Percentiles rank a stretch among this genome's conserved stretches.
phyloP scores from a whole-genome alignment of 2,329 filamentous ascomycete species.

The Teratosphaeria zuluensis region DNA sequence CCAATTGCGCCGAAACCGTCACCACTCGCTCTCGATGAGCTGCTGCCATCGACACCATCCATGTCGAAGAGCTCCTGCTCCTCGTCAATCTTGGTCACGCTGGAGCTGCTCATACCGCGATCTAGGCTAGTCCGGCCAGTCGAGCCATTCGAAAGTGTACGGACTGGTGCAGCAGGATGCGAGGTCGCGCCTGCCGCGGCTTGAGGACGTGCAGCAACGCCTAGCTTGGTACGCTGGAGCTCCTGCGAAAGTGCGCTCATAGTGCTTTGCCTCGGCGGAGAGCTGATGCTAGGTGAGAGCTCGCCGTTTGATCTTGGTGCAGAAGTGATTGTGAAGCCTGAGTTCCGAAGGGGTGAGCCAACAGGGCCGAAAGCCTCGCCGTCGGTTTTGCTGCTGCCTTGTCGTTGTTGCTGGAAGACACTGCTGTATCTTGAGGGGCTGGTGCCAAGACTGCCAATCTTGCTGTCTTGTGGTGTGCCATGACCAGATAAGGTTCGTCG shows the following conservation, averaged over 20 bases:
- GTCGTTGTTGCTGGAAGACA: slow-evolving; percentile 38
- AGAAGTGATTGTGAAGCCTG: slow-evolving; percentile 25
- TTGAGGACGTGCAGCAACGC: slow-evolving; percentile 20
- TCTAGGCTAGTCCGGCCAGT: slow-evolving; percentile 13
- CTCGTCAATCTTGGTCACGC: slow-evolving; percentile 21
- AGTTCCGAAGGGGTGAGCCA: slow-evolving; percentile 55
- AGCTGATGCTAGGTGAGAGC: slow-evolving; percentile 38
- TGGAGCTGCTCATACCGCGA: slow-evolving; percentile 18
- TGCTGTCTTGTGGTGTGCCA: slow-evolving; percentile 29
- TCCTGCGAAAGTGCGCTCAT: slow-evolving; percentile 54
- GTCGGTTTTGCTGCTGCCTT: slow-evolving; percentile 19
- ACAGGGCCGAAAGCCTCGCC: slow-evolving; percentile 43
- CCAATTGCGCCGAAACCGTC: slow-evolving; percentile 12
- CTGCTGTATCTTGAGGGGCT: slow-evolving; percentile 55
- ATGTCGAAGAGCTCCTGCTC: slow-evolving; percentile 25
- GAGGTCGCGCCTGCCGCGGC: slow-evolving; percentile 12
- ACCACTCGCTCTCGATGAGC: slow-evolving; percentile 4
- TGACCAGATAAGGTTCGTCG: slow-evolving; percentile 34
- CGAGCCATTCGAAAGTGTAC: slow-evolving; percentile 11
- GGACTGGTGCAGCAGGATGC: background rate
- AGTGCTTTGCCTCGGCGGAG: slow-evolving; percentile 46
- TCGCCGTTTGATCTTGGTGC: slow-evolving; percentile 12
- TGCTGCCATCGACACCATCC: slow-evolving; percentile 18
- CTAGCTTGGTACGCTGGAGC: slow-evolving; percentile 28
- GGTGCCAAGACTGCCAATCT: slow-evolving; percentile 43